phyloP scores from a whole-genome alignment of 192 early-diverging fungal species.

The Umbelopsis ramanniana region DNA sequence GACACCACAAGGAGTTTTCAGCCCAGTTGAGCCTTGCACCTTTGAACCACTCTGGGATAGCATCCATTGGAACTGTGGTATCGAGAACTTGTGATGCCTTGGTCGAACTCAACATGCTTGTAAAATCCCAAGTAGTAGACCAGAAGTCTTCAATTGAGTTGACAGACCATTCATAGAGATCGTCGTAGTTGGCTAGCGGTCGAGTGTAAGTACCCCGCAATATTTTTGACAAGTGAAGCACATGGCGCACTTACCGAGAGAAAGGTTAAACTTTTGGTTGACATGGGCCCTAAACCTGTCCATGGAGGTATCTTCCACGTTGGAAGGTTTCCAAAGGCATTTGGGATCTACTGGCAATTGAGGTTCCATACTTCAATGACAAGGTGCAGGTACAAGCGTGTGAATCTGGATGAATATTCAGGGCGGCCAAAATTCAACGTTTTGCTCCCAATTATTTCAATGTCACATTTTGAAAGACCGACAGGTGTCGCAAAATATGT shows the following conservation, averaged over 20 bases:
- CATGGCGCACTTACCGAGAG: slow-evolving; percentile 50
- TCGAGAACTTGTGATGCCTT: slow-evolving; percentile 65
- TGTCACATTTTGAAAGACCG: slow-evolving; percentile 7
- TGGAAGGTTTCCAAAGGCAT: slow-evolving; percentile 68
- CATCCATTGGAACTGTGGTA: slow-evolving; percentile 72
- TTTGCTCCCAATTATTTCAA: background rate
- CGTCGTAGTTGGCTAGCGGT: slow-evolving; percentile 61
- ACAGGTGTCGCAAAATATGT: background rate
- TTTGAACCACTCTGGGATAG: slow-evolving; percentile 91
- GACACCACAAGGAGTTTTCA: slow-evolving; percentile 79
- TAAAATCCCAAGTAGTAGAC: slow-evolving; percentile 85
- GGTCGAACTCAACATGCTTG: slow-evolving; percentile 53
- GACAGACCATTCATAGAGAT: slow-evolving; percentile 87
- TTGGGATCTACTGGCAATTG: slow-evolving; percentile 30
- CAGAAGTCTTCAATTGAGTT: slow-evolving; percentile 80
- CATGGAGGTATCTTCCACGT: slow-evolving; percentile 62
- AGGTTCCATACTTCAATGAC: slow-evolving; percentile 1
- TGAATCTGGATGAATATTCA: slow-evolving; percentile 12
- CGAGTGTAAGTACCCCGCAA: background rate
- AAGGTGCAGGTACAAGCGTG: background rate
- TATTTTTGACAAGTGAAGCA: background rate
- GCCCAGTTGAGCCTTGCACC: slow-evolving; percentile 88
- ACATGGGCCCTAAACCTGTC: slow-evolving; percentile 75
- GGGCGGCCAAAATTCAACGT: background rate
- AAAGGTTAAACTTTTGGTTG: slow-evolving; percentile 66